Percentiles rank a stretch among this genome's conserved stretches.
These are phyloP conservation scores for Alnus rubra DNA, from an alignment of 306 rosid species.

Conservation along the genomic window DNA sequence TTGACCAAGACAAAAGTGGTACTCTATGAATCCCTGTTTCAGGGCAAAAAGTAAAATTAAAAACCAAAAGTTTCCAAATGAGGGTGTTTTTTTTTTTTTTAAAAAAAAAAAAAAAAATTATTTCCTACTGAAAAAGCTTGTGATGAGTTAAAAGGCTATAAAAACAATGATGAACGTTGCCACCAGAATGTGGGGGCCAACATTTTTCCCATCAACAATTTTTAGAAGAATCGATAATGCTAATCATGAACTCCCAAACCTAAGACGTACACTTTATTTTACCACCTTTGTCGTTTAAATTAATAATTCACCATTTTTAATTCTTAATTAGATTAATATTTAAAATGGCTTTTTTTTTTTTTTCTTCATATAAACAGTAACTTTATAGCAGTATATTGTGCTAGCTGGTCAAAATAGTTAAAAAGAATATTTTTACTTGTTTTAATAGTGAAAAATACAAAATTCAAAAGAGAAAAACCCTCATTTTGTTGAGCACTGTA, in stretches of 20 bases:
- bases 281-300: slow-evolving; percentile 60
- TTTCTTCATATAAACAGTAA: slow-evolving; percentile 1
- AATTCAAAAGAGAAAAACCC: too few relatives aligned
- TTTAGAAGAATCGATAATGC: slow-evolving; percentile 17
- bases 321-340: slow-evolving; percentile 19
- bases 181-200: slow-evolving; percentile 23
- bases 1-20: slow-evolving; percentile 25
- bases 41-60: slow-evolving; percentile 36
- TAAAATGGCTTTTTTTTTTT: slow-evolving; percentile 27
- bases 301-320: slow-evolving; percentile 37
- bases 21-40: slow-evolving; percentile 40
- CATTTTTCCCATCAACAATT: neutral
- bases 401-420: too few relatives aligned
- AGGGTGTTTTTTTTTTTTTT: neutral
- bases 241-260: slow-evolving; percentile 45
- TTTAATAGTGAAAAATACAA: too few relatives aligned
- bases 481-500: too few relatives aligned
- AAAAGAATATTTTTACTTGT: too few relatives aligned
- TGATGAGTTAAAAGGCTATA: neutral
- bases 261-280: slow-evolving; percentile 44
- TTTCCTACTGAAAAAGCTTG: neutral
- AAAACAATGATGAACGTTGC: slow-evolving; percentile 11
- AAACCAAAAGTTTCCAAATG: slow-evolving; percentile 18
- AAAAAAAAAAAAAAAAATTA: too few relatives aligned
- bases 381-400: neutral